Evolutionary conservation across 495 filamentous ascomycete genomes (phyloP).

Genomic region (Xylaria flabelliformis): DNA sequence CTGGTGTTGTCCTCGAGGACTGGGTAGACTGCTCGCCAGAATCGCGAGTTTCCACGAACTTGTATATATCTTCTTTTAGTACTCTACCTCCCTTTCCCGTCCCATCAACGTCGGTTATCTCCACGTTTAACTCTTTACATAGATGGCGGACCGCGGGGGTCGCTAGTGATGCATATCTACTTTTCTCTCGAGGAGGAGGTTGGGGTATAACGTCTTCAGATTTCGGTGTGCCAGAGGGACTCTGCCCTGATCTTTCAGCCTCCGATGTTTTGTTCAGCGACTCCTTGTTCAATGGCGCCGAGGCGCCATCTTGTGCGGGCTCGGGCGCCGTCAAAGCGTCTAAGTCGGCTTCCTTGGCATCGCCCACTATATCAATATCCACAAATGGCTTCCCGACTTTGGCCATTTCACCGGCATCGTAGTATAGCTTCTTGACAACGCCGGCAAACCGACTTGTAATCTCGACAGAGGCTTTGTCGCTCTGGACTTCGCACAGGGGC

Average conservation of each 20-base stretch:
- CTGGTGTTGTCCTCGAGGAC: constrained; percentile 38
- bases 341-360: constrained; percentile 55
- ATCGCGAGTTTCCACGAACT: constrained; percentile 60
- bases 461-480: constrained; percentile 98
- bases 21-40: constrained; percentile 29
- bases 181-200: constrained; percentile 34
- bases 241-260: constrained; percentile 24
- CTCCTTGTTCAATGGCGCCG: constrained; percentile 35
- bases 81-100: constrained; percentile 94
- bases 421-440: constrained; percentile 94
- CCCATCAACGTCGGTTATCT: constrained; percentile 78
- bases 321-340: constrained; percentile 48
- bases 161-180: constrained; percentile 73
- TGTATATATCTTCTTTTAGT: constrained; percentile 90
- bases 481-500: constrained; percentile 95
- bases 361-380: constrained; percentile 74
- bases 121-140: constrained; percentile 74
- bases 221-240: constrained; percentile 13
- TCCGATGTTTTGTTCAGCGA: constrained; percentile 30
- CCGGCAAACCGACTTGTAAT: constrained; percentile 96
- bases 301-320: constrained; percentile 31
- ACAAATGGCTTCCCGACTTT: constrained; percentile 87
- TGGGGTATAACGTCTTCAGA: constrained; percentile 23
- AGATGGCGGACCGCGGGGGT: constrained; percentile 93
- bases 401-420: constrained; percentile 94